These are phyloP conservation scores for Naganishia liquefaciens DNA, from an alignment of 1,284 basidiomycete genomes.

Conservation along the genomic window DNA sequence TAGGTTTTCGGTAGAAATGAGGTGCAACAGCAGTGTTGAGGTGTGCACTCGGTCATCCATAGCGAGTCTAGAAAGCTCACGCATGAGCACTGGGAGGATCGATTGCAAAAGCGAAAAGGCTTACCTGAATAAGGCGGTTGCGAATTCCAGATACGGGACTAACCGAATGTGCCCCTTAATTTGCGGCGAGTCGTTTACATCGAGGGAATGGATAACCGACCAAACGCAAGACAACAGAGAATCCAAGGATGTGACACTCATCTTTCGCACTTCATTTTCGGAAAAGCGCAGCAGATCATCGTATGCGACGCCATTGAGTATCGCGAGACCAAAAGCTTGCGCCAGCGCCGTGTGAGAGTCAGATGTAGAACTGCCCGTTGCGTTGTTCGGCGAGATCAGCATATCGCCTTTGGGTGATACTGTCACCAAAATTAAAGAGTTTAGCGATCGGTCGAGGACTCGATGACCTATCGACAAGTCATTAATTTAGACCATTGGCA, in stretches of 20 bases:
- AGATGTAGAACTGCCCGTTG: background rate
- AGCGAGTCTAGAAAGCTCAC: background rate
- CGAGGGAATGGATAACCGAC: conserved; percentile 4
- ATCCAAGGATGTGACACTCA: conserved; percentile 2
- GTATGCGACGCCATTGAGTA: conserved; percentile 4
- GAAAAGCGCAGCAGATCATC: conserved; percentile 15
- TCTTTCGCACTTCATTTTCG: background rate
- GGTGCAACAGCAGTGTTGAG: conserved; percentile 14
- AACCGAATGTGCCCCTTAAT: background rate
- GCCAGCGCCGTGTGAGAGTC: background rate
- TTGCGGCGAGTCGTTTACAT: background rate
- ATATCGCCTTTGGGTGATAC: background rate
- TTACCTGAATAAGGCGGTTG: conserved; percentile 18
- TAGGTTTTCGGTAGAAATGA: conserved; percentile 13
- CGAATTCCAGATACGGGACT: conserved; percentile 13
- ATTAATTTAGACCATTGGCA: background rate
- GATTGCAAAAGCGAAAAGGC: background rate
- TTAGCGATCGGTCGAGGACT: conserved; percentile 2
- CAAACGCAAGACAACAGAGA: conserved; percentile 1
- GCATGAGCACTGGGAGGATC: background rate
- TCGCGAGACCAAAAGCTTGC: conserved; percentile 4
- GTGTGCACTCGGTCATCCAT: conserved; percentile 21
- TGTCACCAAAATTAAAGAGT: background rate
- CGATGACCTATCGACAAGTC: background rate
- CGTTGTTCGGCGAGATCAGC: background rate